These are phyloP conservation scores for Cenchrus americanus DNA, from an alignment of 176 grass and related monocot species.

Conservation along the genomic window DNA sequence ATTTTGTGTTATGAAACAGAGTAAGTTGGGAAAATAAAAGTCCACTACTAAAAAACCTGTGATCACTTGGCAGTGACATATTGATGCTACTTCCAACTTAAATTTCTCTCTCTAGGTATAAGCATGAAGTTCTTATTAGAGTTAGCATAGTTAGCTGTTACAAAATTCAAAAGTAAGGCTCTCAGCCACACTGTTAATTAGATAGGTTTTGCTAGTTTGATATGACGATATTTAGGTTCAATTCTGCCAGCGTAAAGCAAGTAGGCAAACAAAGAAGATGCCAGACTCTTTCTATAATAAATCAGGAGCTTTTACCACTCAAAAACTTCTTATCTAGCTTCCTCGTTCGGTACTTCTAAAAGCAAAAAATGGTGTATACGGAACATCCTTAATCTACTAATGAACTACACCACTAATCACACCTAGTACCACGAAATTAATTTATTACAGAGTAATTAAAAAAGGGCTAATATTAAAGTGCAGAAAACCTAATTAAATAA, in stretches of 20 bases:
- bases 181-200: neutral
- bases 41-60: neutral
- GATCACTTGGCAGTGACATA: neutral
- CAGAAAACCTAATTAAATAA: slow-evolving; percentile 2
- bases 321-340: slow-evolving; percentile 15
- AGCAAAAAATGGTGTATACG: neutral
- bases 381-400: slow-evolving; percentile 21
- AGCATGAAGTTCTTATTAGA: neutral
- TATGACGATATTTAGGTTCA: neutral
- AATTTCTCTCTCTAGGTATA: neutral
- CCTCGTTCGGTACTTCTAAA: slow-evolving; percentile 1
- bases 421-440: neutral
- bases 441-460: neutral
- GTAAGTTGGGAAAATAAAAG: neutral
- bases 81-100: neutral
- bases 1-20: neutral
- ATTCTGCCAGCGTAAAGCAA: neutral
- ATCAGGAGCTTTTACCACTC: neutral
- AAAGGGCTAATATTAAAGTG: slow-evolving; percentile 2
- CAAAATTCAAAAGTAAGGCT: neutral
- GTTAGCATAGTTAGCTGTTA: neutral
- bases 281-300: neutral
- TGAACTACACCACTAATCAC: slow-evolving; percentile 22
- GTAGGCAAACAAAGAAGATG: slow-evolving; percentile 1
- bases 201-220: slow-evolving; percentile 6